phyloP scores from a whole-genome alignment of 2,329 filamentous ascomycete species.

The Ophiostoma himal-ulmi region DNA sequence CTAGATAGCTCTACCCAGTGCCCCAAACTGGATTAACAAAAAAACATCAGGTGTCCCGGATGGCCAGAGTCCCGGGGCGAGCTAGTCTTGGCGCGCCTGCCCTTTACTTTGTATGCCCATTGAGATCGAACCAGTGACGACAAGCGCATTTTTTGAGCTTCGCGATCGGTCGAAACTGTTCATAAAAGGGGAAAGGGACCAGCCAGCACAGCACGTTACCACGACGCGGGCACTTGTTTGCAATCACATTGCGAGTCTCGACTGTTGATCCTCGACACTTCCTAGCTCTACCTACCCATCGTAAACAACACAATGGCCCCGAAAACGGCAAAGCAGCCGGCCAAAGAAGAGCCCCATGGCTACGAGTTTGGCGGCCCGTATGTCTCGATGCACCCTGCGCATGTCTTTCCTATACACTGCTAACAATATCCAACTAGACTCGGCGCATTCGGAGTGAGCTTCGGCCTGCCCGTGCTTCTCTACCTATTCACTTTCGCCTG shows the following conservation, averaged over 20 bases:
- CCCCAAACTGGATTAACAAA: background rate
- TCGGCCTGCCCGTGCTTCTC: constrained; percentile 71
- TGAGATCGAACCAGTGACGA: constrained; percentile 6
- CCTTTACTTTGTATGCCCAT: background rate
- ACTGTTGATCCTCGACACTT: background rate
- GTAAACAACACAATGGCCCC: constrained; percentile 16
- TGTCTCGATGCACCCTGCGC: constrained; percentile 26
- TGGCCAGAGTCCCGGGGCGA: constrained; percentile 5
- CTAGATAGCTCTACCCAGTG: background rate
- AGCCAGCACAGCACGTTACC: background rate
- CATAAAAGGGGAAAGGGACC: constrained; percentile 1
- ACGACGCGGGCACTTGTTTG: constrained; percentile 3
- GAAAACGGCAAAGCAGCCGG: constrained; percentile 14
- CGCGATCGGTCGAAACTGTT: background rate
- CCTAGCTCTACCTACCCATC: background rate
- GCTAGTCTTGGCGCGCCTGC: constrained; percentile 8
- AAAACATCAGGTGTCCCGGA: constrained; percentile 17
- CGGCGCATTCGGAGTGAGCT: constrained; percentile 70
- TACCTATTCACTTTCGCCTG: constrained; percentile 79
- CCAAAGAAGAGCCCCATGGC: constrained; percentile 32
- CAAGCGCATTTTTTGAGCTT: constrained; percentile 3
- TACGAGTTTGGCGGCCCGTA: constrained; percentile 52
- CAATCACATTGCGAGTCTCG: background rate
- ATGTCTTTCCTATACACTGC: background rate
- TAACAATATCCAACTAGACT: constrained; percentile 44